Conservation (phyloP, 345 rosid species). For the Abelmoschus esculentus region DNA sequence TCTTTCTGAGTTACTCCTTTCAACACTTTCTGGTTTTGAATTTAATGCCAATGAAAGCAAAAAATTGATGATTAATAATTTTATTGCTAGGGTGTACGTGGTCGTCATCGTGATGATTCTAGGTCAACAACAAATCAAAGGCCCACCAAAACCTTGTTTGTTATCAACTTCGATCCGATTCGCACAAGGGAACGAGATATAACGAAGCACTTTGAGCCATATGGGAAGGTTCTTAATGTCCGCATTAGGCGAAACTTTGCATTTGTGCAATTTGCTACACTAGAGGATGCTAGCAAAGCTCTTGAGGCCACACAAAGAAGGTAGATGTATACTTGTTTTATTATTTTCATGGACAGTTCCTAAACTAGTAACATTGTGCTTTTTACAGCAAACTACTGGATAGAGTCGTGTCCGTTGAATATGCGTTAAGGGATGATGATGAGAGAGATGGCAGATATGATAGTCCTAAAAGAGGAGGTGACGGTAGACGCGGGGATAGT, state of each 20-base stretch:
- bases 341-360: neutral
- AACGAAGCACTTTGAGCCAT: slow-evolving; percentile 67
- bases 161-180: slow-evolving; percentile 72
- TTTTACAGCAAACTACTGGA: slow-evolving; percentile 62
- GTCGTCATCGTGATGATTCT: slow-evolving; percentile 56
- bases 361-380: neutral
- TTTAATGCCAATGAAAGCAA: neutral
- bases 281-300: slow-evolving; percentile 85
- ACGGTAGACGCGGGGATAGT: slow-evolving; percentile 28
- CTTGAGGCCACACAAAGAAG: slow-evolving; percentile 30
- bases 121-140: neutral
- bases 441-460: slow-evolving; percentile 32
- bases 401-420: slow-evolving; percentile 73
- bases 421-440: slow-evolving; percentile 29
- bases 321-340: slow-evolving; percentile 34
- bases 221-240: slow-evolving; percentile 62
- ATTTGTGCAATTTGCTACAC: slow-evolving; percentile 71
- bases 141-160: slow-evolving; percentile 83
- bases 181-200: slow-evolving; percentile 72
- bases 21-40: neutral
- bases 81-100: slow-evolving; percentile 62
- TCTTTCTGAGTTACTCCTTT: neutral
- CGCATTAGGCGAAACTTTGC: slow-evolving; percentile 73
- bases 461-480: slow-evolving; percentile 56
- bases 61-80: neutral